Evolutionary conservation across 176 grass and related monocot species (phyloP).

Genomic region (Carex kokanica): DNA sequence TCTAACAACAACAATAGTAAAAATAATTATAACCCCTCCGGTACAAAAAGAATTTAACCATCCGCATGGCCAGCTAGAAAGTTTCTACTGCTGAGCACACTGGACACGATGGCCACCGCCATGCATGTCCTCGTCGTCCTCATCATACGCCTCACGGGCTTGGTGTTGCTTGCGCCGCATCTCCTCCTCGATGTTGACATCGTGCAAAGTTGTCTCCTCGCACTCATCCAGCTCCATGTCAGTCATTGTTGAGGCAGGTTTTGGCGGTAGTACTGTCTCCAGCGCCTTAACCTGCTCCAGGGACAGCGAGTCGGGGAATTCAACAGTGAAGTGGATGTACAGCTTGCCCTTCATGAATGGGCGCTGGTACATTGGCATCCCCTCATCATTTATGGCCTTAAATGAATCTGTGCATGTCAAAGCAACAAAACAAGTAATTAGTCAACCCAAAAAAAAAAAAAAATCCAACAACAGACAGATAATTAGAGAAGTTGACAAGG

Average conservation of each 20-base stretch:
- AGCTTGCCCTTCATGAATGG: constrained; percentile 98
- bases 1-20: constrained; percentile 22
- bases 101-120: constrained; percentile 79
- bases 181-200: constrained; percentile 95
- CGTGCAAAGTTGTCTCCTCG: constrained; percentile 84
- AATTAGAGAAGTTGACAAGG: neutral
- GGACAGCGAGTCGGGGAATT: constrained; percentile 65
- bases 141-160: constrained; percentile 74
- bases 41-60: constrained; percentile 6
- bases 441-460: neutral
- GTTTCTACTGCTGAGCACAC: constrained; percentile 74
- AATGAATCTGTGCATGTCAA: constrained; percentile 60
- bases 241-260: constrained; percentile 46
- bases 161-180: constrained; percentile 75
- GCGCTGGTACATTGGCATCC: constrained; percentile 84
- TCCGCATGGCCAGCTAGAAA: neutral
- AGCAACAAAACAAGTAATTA: neutral
- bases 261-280: constrained; percentile 66
- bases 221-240: constrained; percentile 96
- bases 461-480: neutral
- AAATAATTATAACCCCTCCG: constrained; percentile 20
- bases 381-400: constrained; percentile 93
- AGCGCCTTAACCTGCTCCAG: constrained; percentile 79
- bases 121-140: constrained; percentile 67
- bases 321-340: constrained; percentile 87